Conservation (phyloP, 768 basidiomycete species). For the Russula sp. region DNA sequence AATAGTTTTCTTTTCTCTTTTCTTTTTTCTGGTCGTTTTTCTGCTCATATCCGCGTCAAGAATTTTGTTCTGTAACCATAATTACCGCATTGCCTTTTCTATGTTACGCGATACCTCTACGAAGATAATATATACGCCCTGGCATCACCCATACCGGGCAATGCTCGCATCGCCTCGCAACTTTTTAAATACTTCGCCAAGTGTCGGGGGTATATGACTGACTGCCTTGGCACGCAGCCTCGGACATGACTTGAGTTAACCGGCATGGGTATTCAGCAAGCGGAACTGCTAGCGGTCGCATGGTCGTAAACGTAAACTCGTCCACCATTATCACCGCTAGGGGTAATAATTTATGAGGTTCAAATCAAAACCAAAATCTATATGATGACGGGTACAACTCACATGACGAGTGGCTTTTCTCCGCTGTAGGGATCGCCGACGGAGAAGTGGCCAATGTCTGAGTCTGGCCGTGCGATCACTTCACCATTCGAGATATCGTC, state of each 20-base stretch:
- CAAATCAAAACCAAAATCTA: not conserved
- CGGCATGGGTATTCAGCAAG: not conserved
- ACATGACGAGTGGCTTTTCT: constrained; percentile 30
- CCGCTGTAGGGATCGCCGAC: constrained; percentile 25
- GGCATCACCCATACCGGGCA: not conserved
- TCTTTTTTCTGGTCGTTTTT: too few relatives aligned
- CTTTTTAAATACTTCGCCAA: not conserved
- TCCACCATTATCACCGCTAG: constrained; percentile 29
- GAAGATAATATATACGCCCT: not conserved
- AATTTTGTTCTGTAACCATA: not conserved
- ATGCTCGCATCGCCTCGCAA: not conserved
- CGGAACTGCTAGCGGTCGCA: not conserved
- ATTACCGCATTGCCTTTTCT: not conserved
- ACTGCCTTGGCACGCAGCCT: not conserved
- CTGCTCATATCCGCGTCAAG: not conserved
- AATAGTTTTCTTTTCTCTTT: not conserved
- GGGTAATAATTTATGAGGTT: not conserved
- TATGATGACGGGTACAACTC: constrained; percentile 2
- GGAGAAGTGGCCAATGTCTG: constrained; percentile 30
- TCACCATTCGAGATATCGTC: constrained; percentile 26
- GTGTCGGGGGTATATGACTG: not conserved
- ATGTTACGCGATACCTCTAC: not conserved
- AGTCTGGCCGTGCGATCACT: constrained; percentile 22
- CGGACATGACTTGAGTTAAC: not conserved
- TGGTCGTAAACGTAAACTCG: constrained; percentile 28